Evolutionary conservation across 495 filamentous ascomycete species (phyloP).

Genomic region (Cercophora newfieldiana): DNA sequence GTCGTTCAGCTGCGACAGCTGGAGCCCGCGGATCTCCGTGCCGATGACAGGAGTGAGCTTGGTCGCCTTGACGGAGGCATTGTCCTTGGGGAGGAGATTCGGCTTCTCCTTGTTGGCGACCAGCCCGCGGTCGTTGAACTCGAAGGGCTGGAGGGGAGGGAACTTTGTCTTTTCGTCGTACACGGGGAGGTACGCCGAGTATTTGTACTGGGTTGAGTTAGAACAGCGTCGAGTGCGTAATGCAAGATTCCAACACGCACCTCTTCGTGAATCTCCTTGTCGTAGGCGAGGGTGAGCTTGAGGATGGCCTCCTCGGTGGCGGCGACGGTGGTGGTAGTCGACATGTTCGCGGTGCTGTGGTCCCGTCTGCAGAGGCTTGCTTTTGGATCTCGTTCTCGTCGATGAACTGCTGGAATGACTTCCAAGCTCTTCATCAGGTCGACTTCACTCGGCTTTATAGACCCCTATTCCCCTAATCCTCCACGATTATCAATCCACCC

Average conservation of each 20-base stretch:
- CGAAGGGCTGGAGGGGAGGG: conserved; percentile 57
- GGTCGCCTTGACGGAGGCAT: conserved; percentile 45
- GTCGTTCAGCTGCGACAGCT: conserved; percentile 65
- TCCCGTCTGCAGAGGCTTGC: background rate
- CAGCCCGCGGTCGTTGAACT: conserved; percentile 60
- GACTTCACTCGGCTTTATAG: background rate
- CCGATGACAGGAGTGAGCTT: conserved; percentile 70
- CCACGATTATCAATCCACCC: background rate
- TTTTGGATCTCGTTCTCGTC: background rate
- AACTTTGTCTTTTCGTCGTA: conserved; percentile 63
- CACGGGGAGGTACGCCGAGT: conserved; percentile 62
- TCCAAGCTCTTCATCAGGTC: background rate
- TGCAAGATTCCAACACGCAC: conserved; percentile 4
- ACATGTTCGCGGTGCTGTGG: conserved; percentile 11
- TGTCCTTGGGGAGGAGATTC: conserved; percentile 51
- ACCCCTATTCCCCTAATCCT: background rate
- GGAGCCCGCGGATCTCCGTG: conserved; percentile 69
- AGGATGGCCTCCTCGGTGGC: conserved; percentile 18
- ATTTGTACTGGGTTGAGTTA: conserved; percentile 49
- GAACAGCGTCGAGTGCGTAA: background rate
- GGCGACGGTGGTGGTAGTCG: conserved; percentile 19
- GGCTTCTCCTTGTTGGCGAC: conserved; percentile 58
- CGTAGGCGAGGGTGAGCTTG: conserved; percentile 26
- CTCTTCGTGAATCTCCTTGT: conserved; percentile 26
- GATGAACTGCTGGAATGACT: background rate